Conservation (phyloP, 1,284 basidiomycete species). For the Ustilago cynodontis region DNA sequence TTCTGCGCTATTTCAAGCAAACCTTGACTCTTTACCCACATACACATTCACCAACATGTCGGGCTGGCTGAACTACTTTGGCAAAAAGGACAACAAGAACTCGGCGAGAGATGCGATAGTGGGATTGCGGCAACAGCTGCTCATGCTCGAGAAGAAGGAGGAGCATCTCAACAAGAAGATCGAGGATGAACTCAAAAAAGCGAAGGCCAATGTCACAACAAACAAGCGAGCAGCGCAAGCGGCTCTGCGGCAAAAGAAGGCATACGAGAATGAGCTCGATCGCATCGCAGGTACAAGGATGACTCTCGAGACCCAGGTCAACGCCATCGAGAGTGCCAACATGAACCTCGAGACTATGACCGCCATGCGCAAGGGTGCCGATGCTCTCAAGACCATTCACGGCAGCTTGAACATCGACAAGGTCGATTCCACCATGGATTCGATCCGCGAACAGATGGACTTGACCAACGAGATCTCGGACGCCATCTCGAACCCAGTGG, state of each 20-base stretch:
- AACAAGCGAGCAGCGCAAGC: constrained; percentile 81
- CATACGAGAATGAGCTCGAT: constrained; percentile 88
- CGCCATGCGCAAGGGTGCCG: constrained; percentile 96
- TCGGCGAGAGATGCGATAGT: constrained; percentile 72
- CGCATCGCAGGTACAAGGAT: constrained; percentile 86
- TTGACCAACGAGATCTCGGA: constrained; percentile 95
- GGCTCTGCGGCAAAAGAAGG: constrained; percentile 95
- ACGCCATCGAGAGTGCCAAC: constrained; percentile 97
- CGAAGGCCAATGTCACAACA: constrained; percentile 89
- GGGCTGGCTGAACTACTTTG: constrained; percentile 66
- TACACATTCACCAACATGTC: constrained; percentile 58
- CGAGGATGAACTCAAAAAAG: constrained; percentile 92
- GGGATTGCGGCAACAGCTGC: constrained; percentile 72
- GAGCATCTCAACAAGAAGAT: constrained; percentile 96
- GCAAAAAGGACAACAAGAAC: constrained; percentile 67
- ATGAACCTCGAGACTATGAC: constrained; percentile 98
- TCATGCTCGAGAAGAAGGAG: constrained; percentile 99
- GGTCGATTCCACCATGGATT: constrained; percentile 91
- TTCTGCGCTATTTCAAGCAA: not conserved
- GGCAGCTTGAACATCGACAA: constrained; percentile 87
- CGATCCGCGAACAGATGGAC: constrained; percentile 91
- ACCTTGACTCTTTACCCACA: not conserved
- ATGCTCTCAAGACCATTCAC: constrained; percentile 92
- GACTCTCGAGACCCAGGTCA: constrained; percentile 95
- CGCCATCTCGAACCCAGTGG: constrained; percentile 86